phyloP scores from a whole-genome alignment of 192 early-diverging fungal species.

The Entomortierella lignicola region DNA sequence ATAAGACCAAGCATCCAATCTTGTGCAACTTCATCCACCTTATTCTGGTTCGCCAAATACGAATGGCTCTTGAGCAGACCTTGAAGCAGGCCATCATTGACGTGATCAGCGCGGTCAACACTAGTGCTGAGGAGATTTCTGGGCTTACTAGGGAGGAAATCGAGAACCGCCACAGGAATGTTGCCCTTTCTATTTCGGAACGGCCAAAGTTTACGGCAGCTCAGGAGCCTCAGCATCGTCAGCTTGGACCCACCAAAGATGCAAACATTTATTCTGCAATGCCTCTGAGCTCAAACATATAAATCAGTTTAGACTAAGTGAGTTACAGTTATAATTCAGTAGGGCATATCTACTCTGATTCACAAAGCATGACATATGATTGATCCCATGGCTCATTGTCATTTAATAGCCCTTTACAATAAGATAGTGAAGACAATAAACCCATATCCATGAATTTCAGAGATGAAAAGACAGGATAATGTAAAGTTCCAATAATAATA shows the following conservation, averaged over 20 bases:
- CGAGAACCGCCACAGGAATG: neutral
- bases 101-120: slow-evolving; percentile 11
- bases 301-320: neutral
- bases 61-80: slow-evolving; percentile 24
- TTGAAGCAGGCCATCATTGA: slow-evolving; percentile 5
- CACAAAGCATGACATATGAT: no score
- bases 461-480: no score
- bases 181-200: neutral
- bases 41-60: slow-evolving; percentile 10
- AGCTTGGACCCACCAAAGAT: neutral
- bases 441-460: neutral
- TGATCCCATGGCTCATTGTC: no score
- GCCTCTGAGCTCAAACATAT: neutral
- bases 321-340: no score
- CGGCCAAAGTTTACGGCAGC: neutral
- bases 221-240: neutral
- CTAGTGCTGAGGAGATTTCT: slow-evolving; percentile 17
- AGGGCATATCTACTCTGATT: no score
- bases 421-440: no score
- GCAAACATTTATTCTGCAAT: slow-evolving; percentile 1
- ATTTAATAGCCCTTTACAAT: no score
- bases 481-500: no score
- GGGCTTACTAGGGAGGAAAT: slow-evolving; percentile 6
- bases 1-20: slow-evolving; percentile 21
- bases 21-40: slow-evolving; percentile 8